Conservation (phyloP, 164 flowering plant genomes). For the Aristolochia contorta region DNA sequence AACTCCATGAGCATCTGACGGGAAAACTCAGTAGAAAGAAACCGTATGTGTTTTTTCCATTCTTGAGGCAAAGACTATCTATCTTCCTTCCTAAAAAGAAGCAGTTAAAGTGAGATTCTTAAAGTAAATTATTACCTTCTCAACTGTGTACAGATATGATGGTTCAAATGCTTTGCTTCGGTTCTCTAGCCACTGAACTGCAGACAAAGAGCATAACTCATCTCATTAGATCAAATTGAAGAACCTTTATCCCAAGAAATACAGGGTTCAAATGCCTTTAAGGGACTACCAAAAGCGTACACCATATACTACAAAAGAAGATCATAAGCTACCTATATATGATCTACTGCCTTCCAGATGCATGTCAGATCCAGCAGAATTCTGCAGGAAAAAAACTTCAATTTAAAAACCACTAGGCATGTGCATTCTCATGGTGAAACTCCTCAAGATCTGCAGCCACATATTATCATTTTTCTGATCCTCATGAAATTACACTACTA, state of each 20-base stretch:
- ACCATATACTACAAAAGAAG: no score
- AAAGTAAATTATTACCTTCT: constrained; percentile 44
- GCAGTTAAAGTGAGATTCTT: background rate
- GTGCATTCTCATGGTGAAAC: background rate
- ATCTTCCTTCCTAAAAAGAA: background rate
- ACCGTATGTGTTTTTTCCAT: no score
- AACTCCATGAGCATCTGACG: no score
- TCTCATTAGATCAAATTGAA: no score
- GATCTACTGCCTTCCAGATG: constrained; percentile 51
- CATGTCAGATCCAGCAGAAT: constrained; percentile 53
- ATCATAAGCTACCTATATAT: constrained; percentile 40
- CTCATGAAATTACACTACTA: no score
- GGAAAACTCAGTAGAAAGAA: no score
- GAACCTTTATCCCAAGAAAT: no score
- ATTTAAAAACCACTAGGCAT: constrained; percentile 1
- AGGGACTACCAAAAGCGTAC: no score
- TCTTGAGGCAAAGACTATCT: no score
- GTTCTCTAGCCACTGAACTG: constrained; percentile 85
- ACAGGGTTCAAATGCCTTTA: no score
- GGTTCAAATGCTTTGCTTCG: constrained; percentile 79
- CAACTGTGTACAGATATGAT: constrained; percentile 81
- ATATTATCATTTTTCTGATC: no score
- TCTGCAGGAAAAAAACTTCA: constrained; percentile 40
- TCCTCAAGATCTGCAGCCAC: background rate
- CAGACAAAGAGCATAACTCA: constrained; percentile 1